These are phyloP conservation scores for Diaporthe batatas DNA, from an alignment of 2,329 filamentous ascomycete species.

Conservation along the genomic window DNA sequence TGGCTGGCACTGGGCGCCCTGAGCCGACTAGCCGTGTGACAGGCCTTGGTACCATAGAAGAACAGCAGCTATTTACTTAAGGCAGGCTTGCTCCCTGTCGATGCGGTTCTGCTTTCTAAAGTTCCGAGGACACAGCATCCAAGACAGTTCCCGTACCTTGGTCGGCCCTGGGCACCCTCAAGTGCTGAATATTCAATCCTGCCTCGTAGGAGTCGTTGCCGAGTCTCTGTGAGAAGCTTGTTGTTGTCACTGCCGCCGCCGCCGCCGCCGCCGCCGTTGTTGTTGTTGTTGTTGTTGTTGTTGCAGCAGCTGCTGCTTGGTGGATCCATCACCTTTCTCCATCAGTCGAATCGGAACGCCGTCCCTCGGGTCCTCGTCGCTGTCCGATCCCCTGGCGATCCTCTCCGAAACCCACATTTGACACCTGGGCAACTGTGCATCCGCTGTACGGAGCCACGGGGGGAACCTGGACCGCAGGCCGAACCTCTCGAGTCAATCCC, in stretches of 20 bases:
- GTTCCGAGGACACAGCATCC: not conserved
- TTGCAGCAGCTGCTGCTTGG: constrained; percentile 10
- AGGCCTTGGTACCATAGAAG: not conserved
- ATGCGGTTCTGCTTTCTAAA: not conserved
- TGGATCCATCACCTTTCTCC: constrained; percentile 9
- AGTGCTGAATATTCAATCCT: not conserved
- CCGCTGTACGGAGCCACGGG: constrained; percentile 7
- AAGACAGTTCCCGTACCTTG: not conserved
- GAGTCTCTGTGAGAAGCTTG: not conserved
- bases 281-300: not conserved
- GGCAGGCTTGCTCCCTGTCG: constrained; percentile 19
- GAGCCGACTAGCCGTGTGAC: constrained; percentile 24
- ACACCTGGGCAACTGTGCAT: constrained; percentile 18
- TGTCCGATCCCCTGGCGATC: constrained; percentile 25
- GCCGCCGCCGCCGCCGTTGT: too few relatives aligned
- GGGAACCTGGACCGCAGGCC: constrained; percentile 21
- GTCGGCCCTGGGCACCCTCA: not conserved
- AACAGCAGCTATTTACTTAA: constrained; percentile 19
- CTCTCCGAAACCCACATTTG: constrained; percentile 28
- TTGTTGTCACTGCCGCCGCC: not conserved
- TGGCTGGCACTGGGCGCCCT: constrained; percentile 25
- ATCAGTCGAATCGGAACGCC: constrained; percentile 13
- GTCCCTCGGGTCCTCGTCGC: constrained; percentile 19
- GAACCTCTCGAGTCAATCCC: constrained; percentile 27
- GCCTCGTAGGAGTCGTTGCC: not conserved